Evolutionary conservation across 176 grass and related monocot genomes (phyloP).

Genomic region (Luzula sylvatica): DNA sequence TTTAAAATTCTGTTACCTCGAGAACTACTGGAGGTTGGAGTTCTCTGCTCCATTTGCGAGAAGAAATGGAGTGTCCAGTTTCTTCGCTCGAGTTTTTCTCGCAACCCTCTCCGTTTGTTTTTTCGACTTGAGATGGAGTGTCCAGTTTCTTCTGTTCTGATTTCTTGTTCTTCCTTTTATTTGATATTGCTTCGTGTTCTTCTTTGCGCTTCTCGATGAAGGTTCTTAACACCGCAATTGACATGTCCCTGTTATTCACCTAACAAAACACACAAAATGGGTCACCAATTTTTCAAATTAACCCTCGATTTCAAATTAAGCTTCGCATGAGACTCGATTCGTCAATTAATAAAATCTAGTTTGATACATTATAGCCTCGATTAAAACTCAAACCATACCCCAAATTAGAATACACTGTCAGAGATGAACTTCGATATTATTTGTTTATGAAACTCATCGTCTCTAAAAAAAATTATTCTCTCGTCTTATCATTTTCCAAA

Average conservation of each 20-base stretch:
- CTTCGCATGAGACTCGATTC: no score
- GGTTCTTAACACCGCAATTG: slow-evolving; percentile 79
- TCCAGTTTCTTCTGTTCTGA: slow-evolving; percentile 14
- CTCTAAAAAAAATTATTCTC: no score
- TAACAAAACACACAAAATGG: slow-evolving; percentile 26
- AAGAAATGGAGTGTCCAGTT: slow-evolving; percentile 31
- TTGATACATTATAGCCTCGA: no score
- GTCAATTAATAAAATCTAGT: no score
- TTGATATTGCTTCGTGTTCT: slow-evolving; percentile 53
- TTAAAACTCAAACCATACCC: no score
- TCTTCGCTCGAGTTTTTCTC: no score
- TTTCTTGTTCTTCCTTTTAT: slow-evolving; percentile 55
- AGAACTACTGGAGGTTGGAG: slow-evolving; percentile 69
- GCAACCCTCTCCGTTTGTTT: slow-evolving; percentile 32
- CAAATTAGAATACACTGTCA: no score
- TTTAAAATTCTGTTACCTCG: no score
- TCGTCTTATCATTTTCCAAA: no score
- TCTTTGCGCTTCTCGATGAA: slow-evolving; percentile 73
- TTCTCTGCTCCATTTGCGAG: slow-evolving; percentile 47
- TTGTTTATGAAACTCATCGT: no score
- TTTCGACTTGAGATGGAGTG: slow-evolving; percentile 29
- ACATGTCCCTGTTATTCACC: slow-evolving; percentile 98
- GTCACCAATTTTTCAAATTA: background rate
- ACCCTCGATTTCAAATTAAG: slow-evolving; percentile 8
- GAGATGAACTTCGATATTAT: no score